Base-by-base conservation (phyloP, 1,284 basidiomycete species). In the Tilletia horrida region DNA sequence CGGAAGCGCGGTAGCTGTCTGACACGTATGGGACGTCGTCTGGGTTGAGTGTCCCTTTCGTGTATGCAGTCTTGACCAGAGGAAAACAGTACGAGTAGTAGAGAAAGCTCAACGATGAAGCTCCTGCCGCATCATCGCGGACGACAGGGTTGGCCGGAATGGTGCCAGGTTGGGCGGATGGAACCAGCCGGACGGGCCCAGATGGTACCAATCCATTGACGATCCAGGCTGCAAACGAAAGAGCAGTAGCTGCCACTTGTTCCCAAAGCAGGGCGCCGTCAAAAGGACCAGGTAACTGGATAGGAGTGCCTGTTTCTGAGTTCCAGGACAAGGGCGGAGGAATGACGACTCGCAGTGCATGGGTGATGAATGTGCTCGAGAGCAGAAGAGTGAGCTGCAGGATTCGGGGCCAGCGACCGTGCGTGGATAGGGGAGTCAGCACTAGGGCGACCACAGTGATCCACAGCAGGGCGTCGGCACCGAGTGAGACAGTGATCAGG, bases 301-400 rank as follows among this genome's bases (percentile, higher is more conserved):
- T 35, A 6, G 55, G 55, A 9, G 16, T 14, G 25, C n/a, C n/a
- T 14, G 23, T 18, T 35, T 40, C 25, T 18, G 27, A 8, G 14
- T 59, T 27, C 55, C 55, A 59, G 13, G 25, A 31, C 55, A 59
- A 29, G 21, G 55, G 55, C 2, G 55, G 55, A 16, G 55, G 55
- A n/a, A 31, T 40, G 55, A 59, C 27, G 55, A 59, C 31, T 21
- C 55, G 55, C 3, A 59, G 8, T 16, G 6, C 31, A 27, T 59
- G 55, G 25, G 55, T 59, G 55, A 59, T 16, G 29, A 59, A 18
- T 59, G 55, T 31, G 7, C 6, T 27, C 7, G 16, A 13, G 13
- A 59, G 29, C 29, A 59, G 55, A 16, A 21, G 3, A 31, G 27
- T 59, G 25, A 59, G 55, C 29, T 59, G 55, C 14, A 59, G 55